phyloP scores from a whole-genome alignment of 441 rosid species.

The Heliophila coronopifolia region DNA sequence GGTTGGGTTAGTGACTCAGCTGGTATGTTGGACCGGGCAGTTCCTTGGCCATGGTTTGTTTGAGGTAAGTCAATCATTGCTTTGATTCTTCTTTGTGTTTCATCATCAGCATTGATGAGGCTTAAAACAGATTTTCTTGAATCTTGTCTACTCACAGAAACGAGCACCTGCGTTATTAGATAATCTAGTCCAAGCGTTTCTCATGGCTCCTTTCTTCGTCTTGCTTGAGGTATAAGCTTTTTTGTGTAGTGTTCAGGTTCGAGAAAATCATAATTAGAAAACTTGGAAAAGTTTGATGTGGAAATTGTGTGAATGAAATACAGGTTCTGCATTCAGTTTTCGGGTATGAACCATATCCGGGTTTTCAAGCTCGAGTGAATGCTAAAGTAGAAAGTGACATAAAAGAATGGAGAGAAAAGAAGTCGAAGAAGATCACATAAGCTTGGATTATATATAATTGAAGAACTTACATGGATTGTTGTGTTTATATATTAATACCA shows the following conservation, averaged over 20 bases:
- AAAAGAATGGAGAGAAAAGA: slow-evolving; percentile 48
- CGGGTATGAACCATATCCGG: slow-evolving; percentile 74
- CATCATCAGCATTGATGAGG: not conserved
- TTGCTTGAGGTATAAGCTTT: slow-evolving; percentile 55
- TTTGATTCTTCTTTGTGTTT: not conserved
- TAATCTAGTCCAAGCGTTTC: slow-evolving; percentile 61
- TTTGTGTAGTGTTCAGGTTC: not conserved
- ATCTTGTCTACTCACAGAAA: slow-evolving; percentile 36
- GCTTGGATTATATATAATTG: not conserved
- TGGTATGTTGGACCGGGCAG: slow-evolving; percentile 73
- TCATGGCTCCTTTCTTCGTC: slow-evolving; percentile 84
- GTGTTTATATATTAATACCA: not conserved
- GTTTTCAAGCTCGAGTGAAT: slow-evolving; percentile 56
- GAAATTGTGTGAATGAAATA: slow-evolving; percentile 7
- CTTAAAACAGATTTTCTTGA: slow-evolving; percentile 6
- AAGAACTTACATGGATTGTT: not conserved
- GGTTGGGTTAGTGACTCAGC: slow-evolving; percentile 66
- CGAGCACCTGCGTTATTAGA: slow-evolving; percentile 87
- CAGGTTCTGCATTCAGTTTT: slow-evolving; percentile 60
- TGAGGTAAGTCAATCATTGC: slow-evolving; percentile 43
- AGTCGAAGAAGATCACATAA: slow-evolving; percentile 41
- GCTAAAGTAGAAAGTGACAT: slow-evolving; percentile 56
- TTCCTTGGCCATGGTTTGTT: slow-evolving; percentile 77
- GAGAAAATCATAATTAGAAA: too few relatives aligned
- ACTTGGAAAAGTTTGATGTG: not conserved